Evolutionary conservation across 768 basidiomycete species (phyloP), one percentile per base, ranked within the genome.

Genomic region (Paxillus involutus): DNA sequence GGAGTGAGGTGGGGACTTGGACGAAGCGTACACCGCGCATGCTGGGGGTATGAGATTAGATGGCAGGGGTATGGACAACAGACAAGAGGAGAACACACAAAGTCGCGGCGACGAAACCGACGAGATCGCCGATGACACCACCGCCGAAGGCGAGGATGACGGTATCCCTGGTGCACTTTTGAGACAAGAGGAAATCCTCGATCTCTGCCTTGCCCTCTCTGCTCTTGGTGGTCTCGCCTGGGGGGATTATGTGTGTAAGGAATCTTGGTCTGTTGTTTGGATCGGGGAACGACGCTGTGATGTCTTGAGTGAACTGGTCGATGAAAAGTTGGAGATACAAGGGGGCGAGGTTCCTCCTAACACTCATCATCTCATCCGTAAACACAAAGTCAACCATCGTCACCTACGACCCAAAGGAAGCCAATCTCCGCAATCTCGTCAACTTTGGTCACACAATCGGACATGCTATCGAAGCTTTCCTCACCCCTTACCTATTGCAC

Each of bases 371-470:
- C 32, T 94, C 90, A 1, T 97, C 94, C 36, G 94, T 94, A 71
- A 88, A 86, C 48, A 95, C 98, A 57, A 99, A 98, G 72, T 85
- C 97, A 0, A 89, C 98, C 72, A 98, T 98, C 63, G 97, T 98
- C 57, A 95, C 96, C 33, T 82, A 92, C 61, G 97, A 99, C 74
- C 93, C 95, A 71, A 91, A 89, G 65, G 97, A 99, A 75, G 94
- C 94, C 0, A 92, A 97, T 19, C 80, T 99, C 40, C 91, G 97
- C 59, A 98, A 98, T 76, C 86, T 99, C 50, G 96, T 99, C 77
- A 99, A 99, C 73, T 98, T 98, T 66, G 97, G 97, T 1, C 97
- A 99, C 72, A 94, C 90, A 41, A 95, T 99, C 63, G 97, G 97
- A 0, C 97, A 99, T 74, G 97, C 96, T 14, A 95, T 98, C 64